Evolutionary conservation across 169 alveolate species (phyloP).

Genomic region (Cryptosporidium xiaoi): DNA sequence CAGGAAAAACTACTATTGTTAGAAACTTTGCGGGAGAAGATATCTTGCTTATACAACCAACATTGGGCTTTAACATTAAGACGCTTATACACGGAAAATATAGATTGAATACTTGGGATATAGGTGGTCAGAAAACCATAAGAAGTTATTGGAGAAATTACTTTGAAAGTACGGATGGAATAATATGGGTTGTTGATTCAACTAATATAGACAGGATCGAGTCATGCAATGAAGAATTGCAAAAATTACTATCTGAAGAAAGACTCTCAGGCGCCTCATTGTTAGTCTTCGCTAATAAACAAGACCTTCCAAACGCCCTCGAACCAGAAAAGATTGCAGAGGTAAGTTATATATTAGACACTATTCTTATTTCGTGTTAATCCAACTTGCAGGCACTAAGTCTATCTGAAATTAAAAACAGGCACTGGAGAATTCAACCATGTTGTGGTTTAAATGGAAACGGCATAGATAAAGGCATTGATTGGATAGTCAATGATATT

Average conservation of each 20-base stretch:
- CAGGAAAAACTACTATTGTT: conserved; percentile 97
- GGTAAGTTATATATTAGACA: conserved; percentile 75
- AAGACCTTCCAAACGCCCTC: conserved; percentile 94
- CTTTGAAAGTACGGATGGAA: conserved; percentile 98
- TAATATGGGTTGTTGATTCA: conserved; percentile 97
- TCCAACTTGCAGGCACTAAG: conserved; percentile 57
- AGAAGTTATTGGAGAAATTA: conserved; percentile 99
- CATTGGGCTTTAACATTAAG: conserved; percentile 91
- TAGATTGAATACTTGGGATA: conserved; percentile 97
- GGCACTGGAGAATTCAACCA: conserved; percentile 94
- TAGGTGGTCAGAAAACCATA: conserved; percentile 99
- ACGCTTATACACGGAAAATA: conserved; percentile 77
- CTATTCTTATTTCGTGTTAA: conserved; percentile 10
- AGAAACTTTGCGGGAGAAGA: conserved; percentile 94
- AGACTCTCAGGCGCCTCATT: conserved; percentile 86
- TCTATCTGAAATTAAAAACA: conserved; percentile 56
- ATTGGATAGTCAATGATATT: conserved; percentile 94
- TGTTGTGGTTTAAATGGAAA: conserved; percentile 94
- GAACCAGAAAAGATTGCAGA: conserved; percentile 83
- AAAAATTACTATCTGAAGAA: conserved; percentile 91
- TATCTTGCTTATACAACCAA: conserved; percentile 91
- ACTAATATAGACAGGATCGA: conserved; percentile 95
- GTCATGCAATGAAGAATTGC: conserved; percentile 94
- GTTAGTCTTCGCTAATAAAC: conserved; percentile 94
- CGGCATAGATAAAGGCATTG: conserved; percentile 93